These are phyloP conservation scores for Peterozyma xylosa DNA, from an alignment of 805 yeast species.

Conservation along the genomic window DNA sequence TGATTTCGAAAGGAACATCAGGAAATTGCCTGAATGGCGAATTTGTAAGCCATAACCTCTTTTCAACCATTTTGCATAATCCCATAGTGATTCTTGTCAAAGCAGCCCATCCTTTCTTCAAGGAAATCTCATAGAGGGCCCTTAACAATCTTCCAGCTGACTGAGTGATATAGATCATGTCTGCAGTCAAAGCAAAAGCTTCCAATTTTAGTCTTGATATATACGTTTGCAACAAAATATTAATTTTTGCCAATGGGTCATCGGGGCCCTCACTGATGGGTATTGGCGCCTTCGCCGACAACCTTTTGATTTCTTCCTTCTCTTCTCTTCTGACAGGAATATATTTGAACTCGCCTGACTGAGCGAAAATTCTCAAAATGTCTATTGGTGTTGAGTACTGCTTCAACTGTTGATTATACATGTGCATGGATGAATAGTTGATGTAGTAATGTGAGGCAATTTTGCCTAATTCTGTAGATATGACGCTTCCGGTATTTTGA, in stretches of 20 bases:
- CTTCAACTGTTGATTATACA: constrained; percentile 54
- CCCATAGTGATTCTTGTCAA: constrained; percentile 51
- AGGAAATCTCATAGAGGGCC: constrained; percentile 75
- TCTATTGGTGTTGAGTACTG: constrained; percentile 68
- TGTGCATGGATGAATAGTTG: constrained; percentile 61
- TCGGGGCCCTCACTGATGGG: constrained; percentile 70
- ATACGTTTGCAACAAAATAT: constrained; percentile 75
- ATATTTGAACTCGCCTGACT: constrained; percentile 78
- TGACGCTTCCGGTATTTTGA: constrained; percentile 34
- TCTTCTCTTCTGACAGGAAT: constrained; percentile 88
- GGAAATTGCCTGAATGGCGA: constrained; percentile 84
- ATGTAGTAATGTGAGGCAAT: constrained; percentile 87
- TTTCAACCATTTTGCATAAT: constrained; percentile 74
- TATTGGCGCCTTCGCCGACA: constrained; percentile 72
- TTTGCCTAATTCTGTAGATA: constrained; percentile 65
- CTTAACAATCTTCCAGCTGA: constrained; percentile 85
- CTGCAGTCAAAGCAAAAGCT: constrained; percentile 88
- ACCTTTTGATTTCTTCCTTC: constrained; percentile 57
- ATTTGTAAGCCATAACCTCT: constrained; percentile 74
- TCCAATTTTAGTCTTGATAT: constrained; percentile 71
- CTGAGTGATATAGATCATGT: constrained; percentile 88
- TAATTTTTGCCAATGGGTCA: constrained; percentile 73
- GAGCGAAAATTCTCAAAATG: constrained; percentile 65
- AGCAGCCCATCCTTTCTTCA: constrained; percentile 65
- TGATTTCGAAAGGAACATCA: constrained; percentile 60